Base-by-base conservation (phyloP, 1,284 basidiomycete species). In the Clitocybe nebularis region DNA sequence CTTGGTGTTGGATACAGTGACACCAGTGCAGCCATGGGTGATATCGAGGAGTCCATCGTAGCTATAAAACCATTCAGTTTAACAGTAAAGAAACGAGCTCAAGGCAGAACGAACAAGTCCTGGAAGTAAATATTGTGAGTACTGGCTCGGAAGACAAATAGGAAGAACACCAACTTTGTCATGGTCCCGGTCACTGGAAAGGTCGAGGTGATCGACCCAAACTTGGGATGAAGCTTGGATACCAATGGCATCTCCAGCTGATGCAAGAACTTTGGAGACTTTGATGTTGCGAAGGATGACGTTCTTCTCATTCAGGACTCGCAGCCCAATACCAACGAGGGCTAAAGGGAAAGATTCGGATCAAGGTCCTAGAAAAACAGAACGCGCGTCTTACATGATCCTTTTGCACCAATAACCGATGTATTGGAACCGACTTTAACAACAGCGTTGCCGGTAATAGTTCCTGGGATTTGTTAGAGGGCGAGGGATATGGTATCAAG, bases 261-360 rank as follows among this genome's bases (percentile, higher is more conserved):
- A 47, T 10, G 71, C 69, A 0, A 72, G 55, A 21, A 75, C 72
- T 54, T 74, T 74, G 25, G 68, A 68, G 43, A 75, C 67, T 52
- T 71, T 72, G 51, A 75, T 51, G 50, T 74, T 74, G 21, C 72
- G 66, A 47, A 74, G 64, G 52, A 75, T 75, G 39, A 75, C 71
- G 44, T 75, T 74, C 29, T 46, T 53, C 36, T 62, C 63, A 19
- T 66, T 52, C 37, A 69, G 47, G 36, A 73, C 65, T 42, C 72
- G 67, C 30, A 72, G 60, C 1, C 69, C 70, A 45, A 63, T 58
- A 26, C 69, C 69, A 33, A 54, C 52, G 35, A 71, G 66, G 7
- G 65, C 67, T 62, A 8, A 32, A 5, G 2, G 2, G 29, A 7
- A 32, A 7, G 19, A 11, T 32, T 7, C n/a, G n/a, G n/a, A n/a